These are phyloP conservation scores for Letharia columbiana DNA, from an alignment of 495 filamentous ascomycete genomes.

Conservation along the genomic window DNA sequence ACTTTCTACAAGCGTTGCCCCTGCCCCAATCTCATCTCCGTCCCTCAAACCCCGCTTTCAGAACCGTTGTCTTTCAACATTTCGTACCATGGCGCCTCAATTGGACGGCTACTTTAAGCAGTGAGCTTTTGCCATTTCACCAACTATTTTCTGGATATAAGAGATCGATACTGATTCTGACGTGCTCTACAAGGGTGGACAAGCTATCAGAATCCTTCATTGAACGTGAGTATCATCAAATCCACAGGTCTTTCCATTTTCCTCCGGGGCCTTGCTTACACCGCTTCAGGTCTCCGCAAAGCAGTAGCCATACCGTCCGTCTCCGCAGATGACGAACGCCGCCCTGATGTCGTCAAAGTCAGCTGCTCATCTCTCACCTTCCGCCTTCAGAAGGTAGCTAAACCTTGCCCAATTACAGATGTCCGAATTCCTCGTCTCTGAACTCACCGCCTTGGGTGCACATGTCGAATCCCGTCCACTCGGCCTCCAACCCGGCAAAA, in stretches of 20 bases:
- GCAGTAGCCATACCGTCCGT: slow-evolving; percentile 95
- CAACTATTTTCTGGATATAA: not conserved
- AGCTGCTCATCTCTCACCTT: slow-evolving; percentile 14
- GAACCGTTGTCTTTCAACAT: slow-evolving; percentile 11
- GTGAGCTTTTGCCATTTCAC: slow-evolving; percentile 32
- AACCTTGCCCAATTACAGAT: slow-evolving; percentile 44
- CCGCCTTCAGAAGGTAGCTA: not conserved
- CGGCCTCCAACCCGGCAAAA: slow-evolving; percentile 82
- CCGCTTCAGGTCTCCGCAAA: slow-evolving; percentile 54
- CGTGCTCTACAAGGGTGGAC: slow-evolving; percentile 54
- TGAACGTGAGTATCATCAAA: slow-evolving; percentile 49
- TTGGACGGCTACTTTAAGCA: slow-evolving; percentile 78
- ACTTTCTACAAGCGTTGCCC: not conserved
- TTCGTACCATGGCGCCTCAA: slow-evolving; percentile 67
- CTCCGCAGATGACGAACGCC: slow-evolving; percentile 79
- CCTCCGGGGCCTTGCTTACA: slow-evolving; percentile 7
- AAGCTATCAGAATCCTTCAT: slow-evolving; percentile 73
- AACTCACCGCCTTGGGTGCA: slow-evolving; percentile 77
- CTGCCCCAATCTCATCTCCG: not conserved
- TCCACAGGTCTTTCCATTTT: slow-evolving; percentile 2
- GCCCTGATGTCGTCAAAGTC: slow-evolving; percentile 76
- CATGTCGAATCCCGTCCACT: slow-evolving; percentile 72
- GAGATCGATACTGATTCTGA: not conserved
- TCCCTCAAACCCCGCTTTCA: not conserved
- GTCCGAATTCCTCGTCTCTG: slow-evolving; percentile 79